Percentiles rank a stretch among this genome's conserved stretches.
phyloP scores from a whole-genome alignment of 768 basidiomycete species.

The Pleurotus djamor region DNA sequence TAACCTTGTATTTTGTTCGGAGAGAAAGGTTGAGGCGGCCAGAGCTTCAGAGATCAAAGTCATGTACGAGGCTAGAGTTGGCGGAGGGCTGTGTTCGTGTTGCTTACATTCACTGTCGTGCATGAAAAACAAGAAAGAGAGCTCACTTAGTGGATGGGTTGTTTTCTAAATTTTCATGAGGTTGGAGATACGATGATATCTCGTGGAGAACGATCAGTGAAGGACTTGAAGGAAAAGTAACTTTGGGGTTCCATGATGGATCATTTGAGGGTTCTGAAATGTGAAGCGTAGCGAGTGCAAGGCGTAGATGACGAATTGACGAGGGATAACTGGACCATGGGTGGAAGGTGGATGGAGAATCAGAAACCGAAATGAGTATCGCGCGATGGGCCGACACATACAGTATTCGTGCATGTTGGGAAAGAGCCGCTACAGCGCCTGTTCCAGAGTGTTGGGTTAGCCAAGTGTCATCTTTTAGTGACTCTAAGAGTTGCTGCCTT shows the following conservation, averaged over 20 bases:
- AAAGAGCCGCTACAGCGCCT: conserved; percentile 31
- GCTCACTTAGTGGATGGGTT: not conserved
- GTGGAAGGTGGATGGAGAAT: too few relatives aligned
- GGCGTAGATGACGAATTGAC: conserved; percentile 51
- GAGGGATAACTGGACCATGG: conserved; percentile 56
- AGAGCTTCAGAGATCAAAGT: conserved; percentile 46
- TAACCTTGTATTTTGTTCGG: conserved; percentile 2
- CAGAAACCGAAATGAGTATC: not conserved
- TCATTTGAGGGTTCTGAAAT: conserved; percentile 22
- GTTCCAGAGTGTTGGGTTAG: conserved; percentile 37
- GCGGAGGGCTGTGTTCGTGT: not conserved
- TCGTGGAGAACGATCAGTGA: conserved; percentile 61
- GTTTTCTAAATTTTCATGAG: not conserved
- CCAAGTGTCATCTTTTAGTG: conserved; percentile 54
- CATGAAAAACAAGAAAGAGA: too few relatives aligned
- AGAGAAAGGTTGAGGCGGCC: conserved; percentile 32
- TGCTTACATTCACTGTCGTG: not conserved
- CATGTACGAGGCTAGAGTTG: conserved; percentile 48
- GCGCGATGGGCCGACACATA: conserved; percentile 29
- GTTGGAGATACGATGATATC: conserved; percentile 51
- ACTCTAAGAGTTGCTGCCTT: conserved; percentile 33
- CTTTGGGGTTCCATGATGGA: conserved; percentile 19
- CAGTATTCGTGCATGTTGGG: conserved; percentile 53
- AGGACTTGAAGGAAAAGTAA: conserved; percentile 31
- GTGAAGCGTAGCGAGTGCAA: conserved; percentile 49